Conservation (phyloP, 352 stramenopile genomes). For the Salisapilia sapeloensis region DNA sequence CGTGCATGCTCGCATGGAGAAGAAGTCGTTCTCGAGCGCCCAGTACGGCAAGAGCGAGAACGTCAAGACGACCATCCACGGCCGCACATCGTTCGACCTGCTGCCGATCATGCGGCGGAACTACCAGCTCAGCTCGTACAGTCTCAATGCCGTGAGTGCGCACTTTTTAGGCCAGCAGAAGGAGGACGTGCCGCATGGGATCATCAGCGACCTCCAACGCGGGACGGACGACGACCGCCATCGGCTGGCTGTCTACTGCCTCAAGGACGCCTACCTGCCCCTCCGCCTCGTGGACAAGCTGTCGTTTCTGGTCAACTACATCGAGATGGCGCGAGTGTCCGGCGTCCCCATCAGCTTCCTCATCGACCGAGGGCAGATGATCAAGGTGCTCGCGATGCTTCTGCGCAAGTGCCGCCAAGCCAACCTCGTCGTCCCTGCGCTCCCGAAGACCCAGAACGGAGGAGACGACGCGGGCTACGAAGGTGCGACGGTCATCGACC, state of each 20-base stretch:
- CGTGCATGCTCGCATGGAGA: slow-evolving; percentile 85
- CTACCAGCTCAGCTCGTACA: slow-evolving; percentile 98
- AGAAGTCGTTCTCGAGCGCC: slow-evolving; percentile 96
- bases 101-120: slow-evolving; percentile 99
- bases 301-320: slow-evolving; percentile 98
- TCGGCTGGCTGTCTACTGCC: slow-evolving; percentile 97
- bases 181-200: slow-evolving; percentile 99
- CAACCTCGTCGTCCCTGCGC: slow-evolving; percentile 91
- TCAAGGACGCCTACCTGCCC: slow-evolving; percentile 97
- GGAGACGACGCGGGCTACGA: slow-evolving; percentile 88
- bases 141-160: slow-evolving; percentile 96
- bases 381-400: slow-evolving; percentile 99
- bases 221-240: slow-evolving; percentile 95
- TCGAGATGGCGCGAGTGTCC: slow-evolving; percentile 99
- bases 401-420: slow-evolving; percentile 91
- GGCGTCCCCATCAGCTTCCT: slow-evolving; percentile 96
- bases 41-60: slow-evolving; percentile 97
- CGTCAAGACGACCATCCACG: slow-evolving; percentile 96
- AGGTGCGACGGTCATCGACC: slow-evolving; percentile 98
- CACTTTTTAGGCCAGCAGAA: slow-evolving; percentile 98
- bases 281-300: slow-evolving; percentile 97
- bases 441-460: slow-evolving; percentile 73
- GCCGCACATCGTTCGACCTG: slow-evolving; percentile 97
- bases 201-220: slow-evolving; percentile 91
- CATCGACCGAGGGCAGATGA: slow-evolving; percentile 96